Evolutionary conservation across 2,329 filamentous ascomycete genomes (phyloP), one percentile per base, ranked within the genome.

Genomic region (Aureobasidium sp.): DNA sequence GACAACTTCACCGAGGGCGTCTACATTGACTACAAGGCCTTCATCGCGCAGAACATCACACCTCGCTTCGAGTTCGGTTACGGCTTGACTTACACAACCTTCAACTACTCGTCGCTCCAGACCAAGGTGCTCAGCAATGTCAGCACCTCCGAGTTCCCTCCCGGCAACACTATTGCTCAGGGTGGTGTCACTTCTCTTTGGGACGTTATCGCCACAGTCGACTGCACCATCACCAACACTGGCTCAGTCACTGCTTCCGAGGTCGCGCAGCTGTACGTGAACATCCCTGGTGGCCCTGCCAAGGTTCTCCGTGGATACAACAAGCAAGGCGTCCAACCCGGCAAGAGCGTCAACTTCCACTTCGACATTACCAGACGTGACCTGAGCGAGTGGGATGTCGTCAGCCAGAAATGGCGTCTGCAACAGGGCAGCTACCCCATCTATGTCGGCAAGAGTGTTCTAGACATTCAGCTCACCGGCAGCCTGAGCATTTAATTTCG

Each of bases 171-270:
- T 12, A 65, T 65, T 50, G 65, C 57, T 3, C 58, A 65, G 48
- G 70, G 69, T 29, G 72, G 72, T 6, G 61, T 71, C 1, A 48
- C 65, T 2, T 68, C 69, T 11, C 74, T 84, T 0, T 84, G 80
- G 62, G 77, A 82, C 24, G 73, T 76, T 37, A 71, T 82, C 11
- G 79, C 80, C 65, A 73, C 74, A 27, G 75, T 83, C 40, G 75
- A 73, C 6, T 79, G 76, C 3, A 79, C 75, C 6, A 74, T 84
- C 64, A 77, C 74, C 24, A 84, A 83, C 70, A 80, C 77, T 1
- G 81, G 81, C 27, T 67, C 67, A 3, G 69, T 80, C 45, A 67
- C 67, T 15, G 81, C 80, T 39, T 76, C 80, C 27, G 81, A 83
- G 65, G 80, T 84, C 49, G 77, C 79, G 6, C 81, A 84, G 67